phyloP scores from a whole-genome alignment of 305 asterid genomes.

The Petunia hybrid region DNA sequence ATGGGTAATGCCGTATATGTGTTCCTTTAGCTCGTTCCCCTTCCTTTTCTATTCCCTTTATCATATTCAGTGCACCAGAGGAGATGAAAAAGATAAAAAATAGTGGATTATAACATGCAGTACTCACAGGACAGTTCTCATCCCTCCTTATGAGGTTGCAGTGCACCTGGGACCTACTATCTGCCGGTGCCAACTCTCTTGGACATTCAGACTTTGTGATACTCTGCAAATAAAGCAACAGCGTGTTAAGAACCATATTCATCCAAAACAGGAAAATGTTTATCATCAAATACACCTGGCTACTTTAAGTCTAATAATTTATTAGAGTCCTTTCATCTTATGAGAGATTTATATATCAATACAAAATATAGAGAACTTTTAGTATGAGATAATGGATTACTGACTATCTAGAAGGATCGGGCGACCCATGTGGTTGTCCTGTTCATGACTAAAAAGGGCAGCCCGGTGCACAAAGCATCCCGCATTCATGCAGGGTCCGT shows the following conservation, averaged over 20 bases:
- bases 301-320: too few relatives aligned
- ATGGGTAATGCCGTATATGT: background rate
- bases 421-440: background rate
- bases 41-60: background rate
- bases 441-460: background rate
- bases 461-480: too few relatives aligned
- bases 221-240: conserved; percentile 60
- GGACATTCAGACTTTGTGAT: conserved; percentile 86
- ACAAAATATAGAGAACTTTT: too few relatives aligned
- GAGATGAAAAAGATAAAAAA: conserved; percentile 12
- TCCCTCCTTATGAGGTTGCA: conserved; percentile 86
- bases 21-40: background rate
- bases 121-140: conserved; percentile 78
- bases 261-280: background rate
- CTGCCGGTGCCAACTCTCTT: conserved; percentile 82
- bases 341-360: too few relatives aligned
- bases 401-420: background rate
- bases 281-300: conserved; percentile 4
- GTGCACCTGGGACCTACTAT: conserved; percentile 68
- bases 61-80: conserved; percentile 1
- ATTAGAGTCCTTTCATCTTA: too few relatives aligned
- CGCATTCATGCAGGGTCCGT: too few relatives aligned
- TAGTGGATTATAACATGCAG: background rate
- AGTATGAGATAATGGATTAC: background rate
- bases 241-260: background rate